Conservation (phyloP, 2,329 filamentous ascomycete genomes). For the Zasmidium citrigriseum region DNA sequence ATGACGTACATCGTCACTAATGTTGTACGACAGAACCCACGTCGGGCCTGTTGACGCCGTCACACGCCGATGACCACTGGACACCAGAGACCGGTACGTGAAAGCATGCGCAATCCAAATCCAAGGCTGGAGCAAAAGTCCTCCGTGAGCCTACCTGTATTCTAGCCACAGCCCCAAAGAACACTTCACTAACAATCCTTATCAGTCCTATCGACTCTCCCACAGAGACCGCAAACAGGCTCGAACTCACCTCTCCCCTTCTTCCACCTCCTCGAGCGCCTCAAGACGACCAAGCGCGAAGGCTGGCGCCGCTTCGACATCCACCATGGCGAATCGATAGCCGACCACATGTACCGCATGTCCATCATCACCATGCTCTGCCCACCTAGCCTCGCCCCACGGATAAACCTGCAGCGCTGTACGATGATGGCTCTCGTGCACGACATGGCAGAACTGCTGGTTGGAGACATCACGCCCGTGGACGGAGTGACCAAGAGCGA, state of each 20-base stretch:
- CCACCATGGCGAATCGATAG: constrained; percentile 76
- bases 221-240: constrained; percentile 57
- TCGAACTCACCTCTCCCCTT: constrained; percentile 79
- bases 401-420: constrained; percentile 78
- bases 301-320: constrained; percentile 93
- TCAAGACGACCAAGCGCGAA: constrained; percentile 96
- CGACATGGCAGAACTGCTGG: constrained; percentile 94
- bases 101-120: constrained; percentile 2
- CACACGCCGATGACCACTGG: constrained; percentile 38
- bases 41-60: constrained; percentile 38
- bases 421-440: constrained; percentile 95
- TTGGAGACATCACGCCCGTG: constrained; percentile 94
- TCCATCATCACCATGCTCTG: constrained; percentile 92
- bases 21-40: constrained; percentile 30
- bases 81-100: constrained; percentile 50
- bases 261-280: constrained; percentile 88
- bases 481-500: constrained; percentile 83
- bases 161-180: neutral
- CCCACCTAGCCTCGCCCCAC: constrained; percentile 69
- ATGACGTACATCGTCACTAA: neutral
- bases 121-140: constrained; percentile 2
- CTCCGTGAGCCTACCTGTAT: constrained; percentile 18
- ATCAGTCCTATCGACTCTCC: constrained; percentile 65
- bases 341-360: constrained; percentile 99
- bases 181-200: constrained; percentile 6